Evolutionary conservation across 768 basidiomycete species (phyloP).

Genomic region (Chiua virens): DNA sequence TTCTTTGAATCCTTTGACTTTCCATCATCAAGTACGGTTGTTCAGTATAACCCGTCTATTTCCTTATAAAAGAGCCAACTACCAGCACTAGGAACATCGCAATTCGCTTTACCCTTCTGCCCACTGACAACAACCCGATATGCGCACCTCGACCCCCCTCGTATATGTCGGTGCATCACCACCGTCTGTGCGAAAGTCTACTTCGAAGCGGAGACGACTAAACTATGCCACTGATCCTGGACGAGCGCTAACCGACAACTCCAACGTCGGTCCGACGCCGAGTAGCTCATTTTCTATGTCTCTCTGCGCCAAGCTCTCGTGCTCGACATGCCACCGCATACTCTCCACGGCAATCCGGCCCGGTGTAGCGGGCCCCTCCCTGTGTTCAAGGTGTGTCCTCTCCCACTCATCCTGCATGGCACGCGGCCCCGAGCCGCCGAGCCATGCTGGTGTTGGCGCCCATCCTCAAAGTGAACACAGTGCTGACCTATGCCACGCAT

Average conservation of each 20-base stretch:
- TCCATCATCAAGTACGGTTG: background rate
- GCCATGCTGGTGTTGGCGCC: too few species aligned
- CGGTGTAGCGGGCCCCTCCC: conserved; percentile 6
- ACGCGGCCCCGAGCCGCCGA: too few species aligned
- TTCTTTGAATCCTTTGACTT: too few species aligned
- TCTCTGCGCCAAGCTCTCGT: conserved; percentile 18
- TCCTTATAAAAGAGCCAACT: background rate
- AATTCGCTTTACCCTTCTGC: background rate
- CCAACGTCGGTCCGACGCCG: conserved; percentile 10
- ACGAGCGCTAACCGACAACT: conserved; percentile 20
- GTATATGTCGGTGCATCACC: background rate
- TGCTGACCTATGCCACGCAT: conserved; percentile 5
- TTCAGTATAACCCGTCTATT: too few species aligned
- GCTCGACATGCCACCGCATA: conserved; percentile 32
- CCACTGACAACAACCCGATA: conserved; percentile 8
- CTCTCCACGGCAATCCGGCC: conserved; percentile 20
- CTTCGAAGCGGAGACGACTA: conserved; percentile 28
- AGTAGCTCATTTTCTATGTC: background rate
- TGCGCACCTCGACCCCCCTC: conserved; percentile 19
- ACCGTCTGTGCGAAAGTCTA: conserved; percentile 16
- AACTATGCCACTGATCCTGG: conserved; percentile 14
- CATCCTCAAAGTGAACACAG: too few species aligned
- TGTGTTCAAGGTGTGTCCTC: conserved; percentile 24
- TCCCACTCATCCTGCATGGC: background rate
- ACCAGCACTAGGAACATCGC: background rate